These are phyloP conservation scores for Mortierella sp. DNA, from an alignment of 371 early-diverging fungal species.

Conservation along the genomic window DNA sequence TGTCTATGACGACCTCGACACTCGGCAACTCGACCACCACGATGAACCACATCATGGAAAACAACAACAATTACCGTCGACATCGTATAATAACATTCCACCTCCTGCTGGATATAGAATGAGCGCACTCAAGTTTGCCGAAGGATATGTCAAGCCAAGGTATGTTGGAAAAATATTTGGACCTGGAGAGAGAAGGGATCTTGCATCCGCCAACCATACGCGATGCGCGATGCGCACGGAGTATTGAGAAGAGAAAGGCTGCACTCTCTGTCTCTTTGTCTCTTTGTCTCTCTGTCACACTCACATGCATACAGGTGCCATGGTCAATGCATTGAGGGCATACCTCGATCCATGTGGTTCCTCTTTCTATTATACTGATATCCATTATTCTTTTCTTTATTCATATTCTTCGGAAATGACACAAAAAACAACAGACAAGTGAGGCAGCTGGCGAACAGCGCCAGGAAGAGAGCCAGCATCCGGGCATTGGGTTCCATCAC, in stretches of 20 bases:
- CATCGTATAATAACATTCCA: background rate
- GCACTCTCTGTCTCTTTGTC: too few relatives aligned
- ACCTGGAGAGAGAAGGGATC: background rate
- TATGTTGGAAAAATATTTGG: constrained; percentile 1
- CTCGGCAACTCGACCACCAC: background rate
- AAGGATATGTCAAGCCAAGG: constrained; percentile 51
- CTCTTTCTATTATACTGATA: background rate
- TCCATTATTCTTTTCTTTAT: background rate
- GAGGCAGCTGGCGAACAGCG: constrained; percentile 38
- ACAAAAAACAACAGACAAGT: constrained; percentile 13
- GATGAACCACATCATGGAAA: background rate
- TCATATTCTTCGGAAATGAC: background rate
- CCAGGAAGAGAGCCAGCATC: constrained; percentile 55
- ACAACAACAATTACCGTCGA: background rate
- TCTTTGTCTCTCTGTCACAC: background rate
- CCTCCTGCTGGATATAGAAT: constrained; percentile 23
- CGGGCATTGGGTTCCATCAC: constrained; percentile 59
- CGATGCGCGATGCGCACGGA: background rate
- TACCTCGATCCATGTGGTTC: background rate
- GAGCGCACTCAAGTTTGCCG: constrained; percentile 41
- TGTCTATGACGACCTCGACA: background rate
- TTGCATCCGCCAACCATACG: background rate
- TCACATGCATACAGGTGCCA: background rate
- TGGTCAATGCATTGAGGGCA: background rate
- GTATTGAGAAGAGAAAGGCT: background rate